phyloP scores from a whole-genome alignment of 2,329 filamentous ascomycete genomes.

The Chaetomium sp. region DNA sequence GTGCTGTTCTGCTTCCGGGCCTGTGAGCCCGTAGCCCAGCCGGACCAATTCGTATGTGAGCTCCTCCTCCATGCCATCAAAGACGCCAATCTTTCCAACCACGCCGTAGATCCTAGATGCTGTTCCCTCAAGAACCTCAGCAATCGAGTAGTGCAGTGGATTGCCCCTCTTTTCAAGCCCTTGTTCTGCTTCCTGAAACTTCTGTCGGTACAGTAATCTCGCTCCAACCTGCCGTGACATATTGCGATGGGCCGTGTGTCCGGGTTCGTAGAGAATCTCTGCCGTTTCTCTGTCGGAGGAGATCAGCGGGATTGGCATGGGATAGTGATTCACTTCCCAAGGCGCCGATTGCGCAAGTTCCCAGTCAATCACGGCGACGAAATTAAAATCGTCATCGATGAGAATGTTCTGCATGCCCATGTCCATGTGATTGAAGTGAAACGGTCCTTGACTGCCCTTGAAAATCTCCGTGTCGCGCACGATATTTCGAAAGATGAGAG shows the following conservation, averaged over 20 bases:
- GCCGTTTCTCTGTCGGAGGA: conserved; percentile 8
- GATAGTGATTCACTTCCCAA: conserved; percentile 27
- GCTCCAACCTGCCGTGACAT: neutral
- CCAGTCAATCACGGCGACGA: conserved; percentile 30
- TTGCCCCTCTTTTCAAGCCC: neutral
- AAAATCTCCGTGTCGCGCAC: conserved; percentile 22
- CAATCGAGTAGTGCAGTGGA: neutral
- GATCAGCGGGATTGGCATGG: conserved; percentile 28
- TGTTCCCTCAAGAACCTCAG: neutral
- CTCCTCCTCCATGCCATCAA: neutral
- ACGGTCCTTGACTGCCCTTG: conserved; percentile 6
- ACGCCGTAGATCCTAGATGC: neutral
- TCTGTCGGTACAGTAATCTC: neutral
- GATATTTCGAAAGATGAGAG: conserved; percentile 23
- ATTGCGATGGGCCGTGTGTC: neutral
- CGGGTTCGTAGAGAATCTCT: neutral
- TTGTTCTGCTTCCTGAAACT: neutral
- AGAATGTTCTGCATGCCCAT: conserved; percentile 30
- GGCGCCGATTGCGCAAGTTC: conserved; percentile 29
- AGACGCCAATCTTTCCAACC: neutral
- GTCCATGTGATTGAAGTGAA: conserved; percentile 30
- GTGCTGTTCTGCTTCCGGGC: neutral
- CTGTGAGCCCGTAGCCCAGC: too few species aligned
- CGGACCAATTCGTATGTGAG: too few species aligned
- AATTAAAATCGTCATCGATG: conserved; percentile 27